Evolutionary conservation across 345 rosid species (phyloP).

Genomic region (Linum usitatissimum): DNA sequence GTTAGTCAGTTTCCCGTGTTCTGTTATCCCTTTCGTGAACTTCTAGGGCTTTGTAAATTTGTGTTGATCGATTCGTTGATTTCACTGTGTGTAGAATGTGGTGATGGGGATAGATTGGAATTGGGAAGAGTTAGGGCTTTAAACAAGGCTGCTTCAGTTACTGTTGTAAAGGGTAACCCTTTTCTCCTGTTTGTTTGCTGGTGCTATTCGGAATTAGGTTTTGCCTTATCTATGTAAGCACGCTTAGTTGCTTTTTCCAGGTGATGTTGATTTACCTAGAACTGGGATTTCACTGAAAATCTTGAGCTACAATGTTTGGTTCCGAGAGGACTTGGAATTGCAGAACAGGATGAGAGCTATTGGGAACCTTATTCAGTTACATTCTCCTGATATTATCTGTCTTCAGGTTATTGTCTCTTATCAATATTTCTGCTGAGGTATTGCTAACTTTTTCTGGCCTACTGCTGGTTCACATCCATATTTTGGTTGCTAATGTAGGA

Average conservation of each 20-base stretch:
- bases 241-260: constrained; percentile 19
- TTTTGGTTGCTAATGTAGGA: constrained; percentile 36
- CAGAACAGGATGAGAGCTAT: constrained; percentile 68
- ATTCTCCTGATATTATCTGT: constrained; percentile 82
- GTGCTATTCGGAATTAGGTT: not conserved
- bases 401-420: constrained; percentile 53
- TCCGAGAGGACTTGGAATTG: constrained; percentile 82
- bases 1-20: constrained; percentile 15
- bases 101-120: not conserved
- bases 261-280: constrained; percentile 25
- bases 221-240: not conserved
- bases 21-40: not conserved
- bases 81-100: constrained; percentile 4
- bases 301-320: constrained; percentile 95
- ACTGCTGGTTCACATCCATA: not conserved
- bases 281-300: constrained; percentile 41
- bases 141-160: constrained; percentile 12
- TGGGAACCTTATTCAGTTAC: constrained; percentile 60
- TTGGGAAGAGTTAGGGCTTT: constrained; percentile 16
- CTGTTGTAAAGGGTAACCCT: constrained; percentile 11
- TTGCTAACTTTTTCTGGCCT: constrained; percentile 1
- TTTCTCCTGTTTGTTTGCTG: no score
- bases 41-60: not conserved
- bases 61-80: not conserved
- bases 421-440: not conserved